A percentile compares a stretch with the other conserved stretches of the same genome.
Conservation (phyloP, 2,329 filamentous ascomycete species). For the Trichocomaceae sp. region DNA sequence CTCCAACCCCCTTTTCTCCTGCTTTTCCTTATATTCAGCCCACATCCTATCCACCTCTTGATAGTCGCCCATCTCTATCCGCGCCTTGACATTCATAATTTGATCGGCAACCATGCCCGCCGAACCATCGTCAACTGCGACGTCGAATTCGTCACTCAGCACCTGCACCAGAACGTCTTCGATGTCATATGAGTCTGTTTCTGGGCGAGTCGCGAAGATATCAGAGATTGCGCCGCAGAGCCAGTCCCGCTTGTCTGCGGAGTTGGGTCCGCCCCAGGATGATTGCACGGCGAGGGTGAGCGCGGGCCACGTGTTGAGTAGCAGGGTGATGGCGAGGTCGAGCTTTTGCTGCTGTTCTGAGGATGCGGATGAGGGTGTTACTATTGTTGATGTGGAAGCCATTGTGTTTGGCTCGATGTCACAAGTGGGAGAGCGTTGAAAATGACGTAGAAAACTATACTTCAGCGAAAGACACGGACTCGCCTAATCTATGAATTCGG, state of each 20-base stretch:
- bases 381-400: slow-evolving; percentile 4
- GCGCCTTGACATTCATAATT: slow-evolving; percentile 61
- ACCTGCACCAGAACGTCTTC: slow-evolving; percentile 81
- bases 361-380: not conserved
- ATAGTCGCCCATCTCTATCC: slow-evolving; percentile 53
- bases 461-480: too few relatives aligned
- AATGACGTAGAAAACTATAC: too few relatives aligned
- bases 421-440: too few relatives aligned
- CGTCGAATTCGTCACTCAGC: slow-evolving; percentile 93
- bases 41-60: slow-evolving; percentile 56
- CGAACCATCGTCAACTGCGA: slow-evolving; percentile 84
- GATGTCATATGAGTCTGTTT: slow-evolving; percentile 69
- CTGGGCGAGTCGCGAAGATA: slow-evolving; percentile 57
- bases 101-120: slow-evolving; percentile 65
- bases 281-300: slow-evolving; percentile 81
- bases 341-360: slow-evolving; percentile 46
- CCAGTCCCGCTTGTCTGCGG: slow-evolving; percentile 88
- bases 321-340: slow-evolving; percentile 79
- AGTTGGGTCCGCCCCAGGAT: slow-evolving; percentile 79
- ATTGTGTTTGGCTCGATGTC: not conserved
- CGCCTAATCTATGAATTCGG: not conserved
- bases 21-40: slow-evolving; percentile 35
- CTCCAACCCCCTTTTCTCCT: slow-evolving; percentile 24
- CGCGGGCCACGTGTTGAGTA: slow-evolving; percentile 80
- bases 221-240: slow-evolving; percentile 83